These are phyloP conservation scores for Rhodotorula sp. DNA, from an alignment of 1,284 basidiomycete species.

Conservation along the genomic window DNA sequence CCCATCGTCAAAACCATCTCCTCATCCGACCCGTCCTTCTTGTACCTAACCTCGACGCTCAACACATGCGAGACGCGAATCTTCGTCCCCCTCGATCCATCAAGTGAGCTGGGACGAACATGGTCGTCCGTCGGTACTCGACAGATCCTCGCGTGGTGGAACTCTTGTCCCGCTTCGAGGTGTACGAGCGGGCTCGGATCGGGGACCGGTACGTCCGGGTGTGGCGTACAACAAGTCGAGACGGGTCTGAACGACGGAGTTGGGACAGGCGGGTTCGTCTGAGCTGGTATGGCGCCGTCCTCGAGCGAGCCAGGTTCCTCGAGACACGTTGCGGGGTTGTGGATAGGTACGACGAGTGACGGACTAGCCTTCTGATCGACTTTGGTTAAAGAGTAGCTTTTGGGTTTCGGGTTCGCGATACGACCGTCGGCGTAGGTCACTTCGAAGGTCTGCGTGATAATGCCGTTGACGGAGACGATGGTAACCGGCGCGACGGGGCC, in stretches of 20 bases:
- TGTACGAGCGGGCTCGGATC: constrained; percentile 24
- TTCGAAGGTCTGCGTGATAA: constrained; percentile 20
- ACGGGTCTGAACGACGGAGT: background rate
- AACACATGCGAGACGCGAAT: constrained; percentile 29
- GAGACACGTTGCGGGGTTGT: constrained; percentile 12
- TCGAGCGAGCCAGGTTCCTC: background rate
- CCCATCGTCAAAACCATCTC: constrained; percentile 26
- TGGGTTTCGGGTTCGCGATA: constrained; percentile 7
- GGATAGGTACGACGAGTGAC: background rate
- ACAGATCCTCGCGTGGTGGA: constrained; percentile 24
- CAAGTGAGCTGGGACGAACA: constrained; percentile 33
- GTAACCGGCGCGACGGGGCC: constrained; percentile 11
- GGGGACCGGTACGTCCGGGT: constrained; percentile 12
- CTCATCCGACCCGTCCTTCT: background rate
- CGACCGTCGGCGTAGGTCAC: constrained; percentile 20
- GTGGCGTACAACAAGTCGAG: constrained; percentile 1
- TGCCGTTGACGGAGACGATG: constrained; percentile 21
- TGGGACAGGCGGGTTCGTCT: background rate
- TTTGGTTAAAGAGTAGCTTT: constrained; percentile 11
- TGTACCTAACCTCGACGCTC: constrained; percentile 28
- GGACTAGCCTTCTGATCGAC: constrained; percentile 20
- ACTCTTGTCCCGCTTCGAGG: constrained; percentile 7
- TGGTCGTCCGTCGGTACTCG: constrained; percentile 34
- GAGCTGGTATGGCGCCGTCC: background rate
- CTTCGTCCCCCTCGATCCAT: constrained; percentile 8